Percentiles rank a stretch among this genome's conserved stretches.
Conservation (phyloP, 148 eudicot species). For the Chenopodium album region DNA sequence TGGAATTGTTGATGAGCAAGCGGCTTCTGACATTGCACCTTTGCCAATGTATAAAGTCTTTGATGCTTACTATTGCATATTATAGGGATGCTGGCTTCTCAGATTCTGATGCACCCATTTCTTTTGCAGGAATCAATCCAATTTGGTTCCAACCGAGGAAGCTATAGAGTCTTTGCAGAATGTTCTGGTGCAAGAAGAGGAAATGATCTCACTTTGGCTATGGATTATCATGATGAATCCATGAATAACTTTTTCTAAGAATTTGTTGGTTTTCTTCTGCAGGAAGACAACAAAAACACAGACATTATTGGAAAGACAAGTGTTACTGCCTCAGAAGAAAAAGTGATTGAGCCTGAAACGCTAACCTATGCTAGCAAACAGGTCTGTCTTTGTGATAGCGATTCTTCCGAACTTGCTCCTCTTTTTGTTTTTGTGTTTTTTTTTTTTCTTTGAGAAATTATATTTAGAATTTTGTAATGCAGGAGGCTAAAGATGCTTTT, state of each 20-base stretch:
- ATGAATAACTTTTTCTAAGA: background rate
- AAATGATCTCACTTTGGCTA: constrained; percentile 37
- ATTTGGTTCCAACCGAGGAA: constrained; percentile 36
- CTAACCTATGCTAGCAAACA: constrained; percentile 65
- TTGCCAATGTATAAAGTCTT: constrained; percentile 41
- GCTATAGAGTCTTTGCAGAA: constrained; percentile 35
- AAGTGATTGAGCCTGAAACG: constrained; percentile 51
- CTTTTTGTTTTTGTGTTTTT: background rate
- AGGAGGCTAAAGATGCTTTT: constrained; percentile 94
- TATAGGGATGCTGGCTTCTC: background rate
- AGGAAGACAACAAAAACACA: constrained; percentile 55
- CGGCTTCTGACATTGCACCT: constrained; percentile 31
- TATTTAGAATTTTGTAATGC: constrained; percentile 16
- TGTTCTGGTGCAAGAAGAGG: constrained; percentile 39
- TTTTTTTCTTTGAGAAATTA: background rate
- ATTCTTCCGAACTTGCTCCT: background rate
- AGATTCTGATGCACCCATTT: constrained; percentile 12
- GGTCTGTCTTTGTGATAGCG: constrained; percentile 41
- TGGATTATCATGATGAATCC: no score
- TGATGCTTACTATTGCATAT: constrained; percentile 8
- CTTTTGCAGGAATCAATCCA: constrained; percentile 40
- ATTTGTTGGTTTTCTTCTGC: constrained; percentile 18
- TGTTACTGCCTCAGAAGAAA: constrained; percentile 47
- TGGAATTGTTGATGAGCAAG: constrained; percentile 29
- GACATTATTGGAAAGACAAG: constrained; percentile 39